These are phyloP conservation scores for Myxozyma lipomycoides DNA, from an alignment of 805 yeast species.

Conservation along the genomic window DNA sequence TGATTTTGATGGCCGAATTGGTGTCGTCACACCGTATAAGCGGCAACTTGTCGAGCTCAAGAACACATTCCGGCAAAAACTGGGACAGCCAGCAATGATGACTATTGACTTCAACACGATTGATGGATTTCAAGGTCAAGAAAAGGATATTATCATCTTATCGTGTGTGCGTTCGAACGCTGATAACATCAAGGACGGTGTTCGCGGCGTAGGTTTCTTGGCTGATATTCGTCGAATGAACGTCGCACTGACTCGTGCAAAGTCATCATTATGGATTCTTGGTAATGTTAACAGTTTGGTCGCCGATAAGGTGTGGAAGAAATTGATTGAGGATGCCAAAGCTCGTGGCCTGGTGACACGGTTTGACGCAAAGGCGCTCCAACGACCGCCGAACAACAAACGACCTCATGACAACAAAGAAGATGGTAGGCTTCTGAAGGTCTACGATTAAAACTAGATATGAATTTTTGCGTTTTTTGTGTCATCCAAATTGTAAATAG, in stretches of 20 bases:
- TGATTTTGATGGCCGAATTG: slow-evolving; percentile 69
- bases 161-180: slow-evolving; percentile 89
- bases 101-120: slow-evolving; percentile 88
- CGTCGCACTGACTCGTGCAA: slow-evolving; percentile 93
- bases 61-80: slow-evolving; percentile 51
- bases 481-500: too few species aligned
- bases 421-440: too few species aligned
- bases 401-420: too few species aligned
- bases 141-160: slow-evolving; percentile 86
- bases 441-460: too few species aligned
- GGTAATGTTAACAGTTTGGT: slow-evolving; percentile 70
- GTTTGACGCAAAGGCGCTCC: neutral
- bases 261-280: slow-evolving; percentile 84
- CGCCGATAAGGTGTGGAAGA: slow-evolving; percentile 68
- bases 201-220: slow-evolving; percentile 95
- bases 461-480: too few species aligned
- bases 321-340: slow-evolving; percentile 62
- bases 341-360: slow-evolving; percentile 41
- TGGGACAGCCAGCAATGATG: slow-evolving; percentile 59
- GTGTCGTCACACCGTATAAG: slow-evolving; percentile 91
- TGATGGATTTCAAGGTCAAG: slow-evolving; percentile 98
- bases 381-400: neutral
- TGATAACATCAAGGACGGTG: slow-evolving; percentile 45
- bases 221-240: slow-evolving; percentile 93
- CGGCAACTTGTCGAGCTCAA: slow-evolving; percentile 69